phyloP scores from a whole-genome alignment of 345 rosid species.

The Bruguiera parviflora region DNA sequence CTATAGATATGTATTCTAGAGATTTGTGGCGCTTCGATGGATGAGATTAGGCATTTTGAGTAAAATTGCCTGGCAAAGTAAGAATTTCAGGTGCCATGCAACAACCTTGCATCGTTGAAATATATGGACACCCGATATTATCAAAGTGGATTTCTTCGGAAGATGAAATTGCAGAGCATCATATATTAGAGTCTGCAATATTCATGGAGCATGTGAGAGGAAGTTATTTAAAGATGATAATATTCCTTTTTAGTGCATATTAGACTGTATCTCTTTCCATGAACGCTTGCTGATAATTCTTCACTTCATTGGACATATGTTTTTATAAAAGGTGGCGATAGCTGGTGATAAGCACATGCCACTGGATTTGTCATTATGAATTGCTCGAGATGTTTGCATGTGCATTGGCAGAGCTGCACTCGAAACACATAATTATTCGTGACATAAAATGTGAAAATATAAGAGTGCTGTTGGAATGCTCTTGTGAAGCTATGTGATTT shows the following conservation, averaged over 20 bases:
- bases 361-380: slow-evolving; percentile 52
- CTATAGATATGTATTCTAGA: slow-evolving; percentile 67
- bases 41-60: slow-evolving; percentile 71
- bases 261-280: background rate
- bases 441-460: slow-evolving; percentile 87
- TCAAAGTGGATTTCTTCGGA: slow-evolving; percentile 59
- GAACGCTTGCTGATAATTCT: background rate
- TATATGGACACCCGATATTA: slow-evolving; percentile 80
- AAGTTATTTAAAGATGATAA: slow-evolving; percentile 69
- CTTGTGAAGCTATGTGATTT: slow-evolving; percentile 39
- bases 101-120: slow-evolving; percentile 81
- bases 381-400: slow-evolving; percentile 69
- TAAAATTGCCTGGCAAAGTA: slow-evolving; percentile 78
- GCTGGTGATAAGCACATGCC: slow-evolving; percentile 64
- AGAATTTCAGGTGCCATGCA: slow-evolving; percentile 66
- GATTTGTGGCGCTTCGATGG: slow-evolving; percentile 46
- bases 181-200: slow-evolving; percentile 60
- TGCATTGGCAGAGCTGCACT: slow-evolving; percentile 75
- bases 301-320: slow-evolving; percentile 41
- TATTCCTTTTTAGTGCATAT: background rate
- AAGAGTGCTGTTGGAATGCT: slow-evolving; percentile 50
- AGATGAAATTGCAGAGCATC: slow-evolving; percentile 53
- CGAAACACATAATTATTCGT: slow-evolving; percentile 84
- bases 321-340: slow-evolving; percentile 57
- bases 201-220: slow-evolving; percentile 77